Conservation (phyloP, 129 eudicot genomes). For the Gnaphalium uliginosum region DNA sequence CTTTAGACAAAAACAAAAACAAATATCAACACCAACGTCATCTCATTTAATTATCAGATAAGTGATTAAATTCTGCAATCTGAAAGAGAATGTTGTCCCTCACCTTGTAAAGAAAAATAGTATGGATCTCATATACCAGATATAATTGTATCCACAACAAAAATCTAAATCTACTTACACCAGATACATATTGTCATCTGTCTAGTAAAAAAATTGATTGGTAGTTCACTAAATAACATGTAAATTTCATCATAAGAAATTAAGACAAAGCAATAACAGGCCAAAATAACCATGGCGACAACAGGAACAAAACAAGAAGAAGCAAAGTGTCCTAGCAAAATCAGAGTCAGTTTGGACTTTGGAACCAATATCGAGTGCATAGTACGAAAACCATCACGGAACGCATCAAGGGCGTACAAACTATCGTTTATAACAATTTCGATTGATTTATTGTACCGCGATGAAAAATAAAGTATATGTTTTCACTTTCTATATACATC, state of each 20-base stretch:
- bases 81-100: slow-evolving; percentile 47
- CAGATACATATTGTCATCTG: not conserved
- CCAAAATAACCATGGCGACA: slow-evolving; percentile 27
- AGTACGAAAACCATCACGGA: slow-evolving; percentile 11
- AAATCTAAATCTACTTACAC: not conserved
- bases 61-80: slow-evolving; percentile 31
- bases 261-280: slow-evolving; percentile 14
- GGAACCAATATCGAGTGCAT: not conserved
- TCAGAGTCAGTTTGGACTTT: slow-evolving; percentile 26
- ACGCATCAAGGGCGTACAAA: not conserved
- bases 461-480: slow-evolving; percentile 12
- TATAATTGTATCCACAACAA: slow-evolving; percentile 8
- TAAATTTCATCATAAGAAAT: not conserved
- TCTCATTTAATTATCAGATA: slow-evolving; percentile 12
- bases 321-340: slow-evolving; percentile 17
- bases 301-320: slow-evolving; percentile 30
- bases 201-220: not conserved
- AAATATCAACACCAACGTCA: slow-evolving; percentile 23
- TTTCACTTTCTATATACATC: slow-evolving; percentile 13
- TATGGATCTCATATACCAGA: slow-evolving; percentile 8
- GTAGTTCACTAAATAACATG: not conserved
- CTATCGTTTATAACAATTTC: slow-evolving; percentile 12
- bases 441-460: slow-evolving; percentile 16
- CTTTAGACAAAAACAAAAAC: slow-evolving; percentile 22
- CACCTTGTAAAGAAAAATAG: slow-evolving; percentile 12